These are phyloP conservation scores for Boletus eberwhitei DNA, from an alignment of 768 basidiomycete genomes.

Conservation along the genomic window DNA sequence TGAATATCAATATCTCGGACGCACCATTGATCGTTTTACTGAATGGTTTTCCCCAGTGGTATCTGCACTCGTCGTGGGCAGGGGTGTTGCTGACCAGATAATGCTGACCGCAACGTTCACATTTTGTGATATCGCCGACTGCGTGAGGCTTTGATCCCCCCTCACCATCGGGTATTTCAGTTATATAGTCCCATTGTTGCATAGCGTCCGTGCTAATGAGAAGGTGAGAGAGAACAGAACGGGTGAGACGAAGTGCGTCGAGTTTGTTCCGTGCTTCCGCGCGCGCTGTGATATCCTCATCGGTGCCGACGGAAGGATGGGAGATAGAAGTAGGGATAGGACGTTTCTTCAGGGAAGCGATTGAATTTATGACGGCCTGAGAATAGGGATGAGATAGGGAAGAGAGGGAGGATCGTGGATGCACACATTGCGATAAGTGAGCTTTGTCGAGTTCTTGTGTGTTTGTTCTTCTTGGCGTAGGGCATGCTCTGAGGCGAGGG, in stretches of 20 bases:
- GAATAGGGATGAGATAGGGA: slow-evolving; percentile 11
- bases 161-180: slow-evolving; percentile 59
- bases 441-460: slow-evolving; percentile 68
- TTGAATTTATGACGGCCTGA: slow-evolving; percentile 50
- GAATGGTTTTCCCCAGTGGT: slow-evolving; percentile 79
- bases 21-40: slow-evolving; percentile 64
- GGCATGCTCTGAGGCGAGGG: slow-evolving; percentile 73
- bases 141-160: slow-evolving; percentile 65
- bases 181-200: slow-evolving; percentile 65
- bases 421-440: slow-evolving; percentile 80
- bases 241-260: slow-evolving; percentile 51
- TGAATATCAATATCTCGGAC: slow-evolving; percentile 9
- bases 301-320: slow-evolving; percentile 78
- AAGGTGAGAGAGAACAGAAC: slow-evolving; percentile 51
- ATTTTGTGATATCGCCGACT: slow-evolving; percentile 60
- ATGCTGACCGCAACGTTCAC: slow-evolving; percentile 73
- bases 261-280: slow-evolving; percentile 53
- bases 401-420: background rate
- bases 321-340: slow-evolving; percentile 51
- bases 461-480: slow-evolving; percentile 79
- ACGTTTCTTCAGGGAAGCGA: slow-evolving; percentile 51
- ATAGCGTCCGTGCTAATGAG: slow-evolving; percentile 58
- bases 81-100: slow-evolving; percentile 65
- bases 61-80: slow-evolving; percentile 61
- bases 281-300: slow-evolving; percentile 56